A percentile compares a stretch with the other conserved stretches of the same genome.
Conservation (phyloP, 768 basidiomycete genomes). For the Mycena maculata region DNA sequence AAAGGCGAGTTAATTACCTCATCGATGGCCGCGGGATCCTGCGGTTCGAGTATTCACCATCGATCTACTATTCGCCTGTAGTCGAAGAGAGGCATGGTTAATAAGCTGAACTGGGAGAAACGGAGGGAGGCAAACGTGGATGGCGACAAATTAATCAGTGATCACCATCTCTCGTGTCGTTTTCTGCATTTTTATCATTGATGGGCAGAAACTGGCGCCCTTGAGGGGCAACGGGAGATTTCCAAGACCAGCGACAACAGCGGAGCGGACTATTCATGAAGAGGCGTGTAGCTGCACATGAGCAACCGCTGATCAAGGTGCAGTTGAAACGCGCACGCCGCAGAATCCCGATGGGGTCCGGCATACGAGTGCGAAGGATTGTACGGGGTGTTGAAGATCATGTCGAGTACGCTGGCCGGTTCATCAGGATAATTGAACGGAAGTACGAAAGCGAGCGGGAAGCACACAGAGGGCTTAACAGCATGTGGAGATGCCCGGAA, state of each 20-base stretch:
- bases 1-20: conserved; percentile 26
- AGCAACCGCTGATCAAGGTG: background rate
- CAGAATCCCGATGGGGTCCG: background rate
- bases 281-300: background rate
- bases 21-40: background rate
- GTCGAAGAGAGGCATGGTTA: background rate
- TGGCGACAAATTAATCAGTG: background rate
- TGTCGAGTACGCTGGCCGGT: background rate
- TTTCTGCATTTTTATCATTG: background rate
- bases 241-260: background rate
- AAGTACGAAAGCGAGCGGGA: background rate
- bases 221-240: no score
- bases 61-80: background rate
- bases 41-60: background rate
- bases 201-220: no score
- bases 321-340: background rate
- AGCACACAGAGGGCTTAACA: background rate
- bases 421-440: background rate
- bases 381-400: background rate
- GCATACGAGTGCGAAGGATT: background rate
- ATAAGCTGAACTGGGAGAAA: background rate
- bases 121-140: background rate
- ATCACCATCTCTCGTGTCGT: no score
- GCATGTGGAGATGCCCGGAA: background rate
- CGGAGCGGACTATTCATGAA: background rate